A percentile compares a stretch with the other conserved stretches of the same genome.
Conservation (phyloP, 768 basidiomycete species). For the Russula sp. region DNA sequence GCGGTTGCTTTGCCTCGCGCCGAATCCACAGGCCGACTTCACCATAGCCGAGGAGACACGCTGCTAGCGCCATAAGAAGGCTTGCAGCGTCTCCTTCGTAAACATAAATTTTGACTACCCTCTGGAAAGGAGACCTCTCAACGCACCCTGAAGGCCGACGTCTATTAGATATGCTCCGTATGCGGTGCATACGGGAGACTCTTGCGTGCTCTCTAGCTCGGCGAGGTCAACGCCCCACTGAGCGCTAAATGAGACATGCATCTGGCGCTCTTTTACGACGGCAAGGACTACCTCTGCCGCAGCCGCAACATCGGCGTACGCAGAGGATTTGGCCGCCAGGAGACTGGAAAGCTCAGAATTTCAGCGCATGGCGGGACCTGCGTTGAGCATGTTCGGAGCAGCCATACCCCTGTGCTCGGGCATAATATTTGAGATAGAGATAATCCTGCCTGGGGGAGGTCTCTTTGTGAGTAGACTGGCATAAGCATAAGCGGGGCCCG, state of each 20-base stretch:
- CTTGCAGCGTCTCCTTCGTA: conserved; percentile 44
- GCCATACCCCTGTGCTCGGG: conserved; percentile 66
- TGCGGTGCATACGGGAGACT: conserved; percentile 67
- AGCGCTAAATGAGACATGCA: conserved; percentile 65
- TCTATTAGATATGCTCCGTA: conserved; percentile 87
- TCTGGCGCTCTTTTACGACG: conserved; percentile 60
- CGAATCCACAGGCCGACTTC: conserved; percentile 84
- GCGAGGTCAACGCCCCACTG: conserved; percentile 57
- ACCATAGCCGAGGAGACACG: conserved; percentile 87
- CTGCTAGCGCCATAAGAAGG: conserved; percentile 72
- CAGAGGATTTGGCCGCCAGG: conserved; percentile 68
- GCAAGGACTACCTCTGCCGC: conserved; percentile 58
- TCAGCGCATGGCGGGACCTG: not conserved
- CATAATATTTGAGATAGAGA: conserved; percentile 74
- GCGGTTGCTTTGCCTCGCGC: conserved; percentile 39
- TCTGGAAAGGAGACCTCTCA: not conserved
- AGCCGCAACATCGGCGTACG: conserved; percentile 52
- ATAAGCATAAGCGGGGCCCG: not conserved
- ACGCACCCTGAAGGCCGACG: conserved; percentile 56
- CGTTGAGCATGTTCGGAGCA: not conserved
- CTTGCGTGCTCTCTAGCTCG: conserved; percentile 54
- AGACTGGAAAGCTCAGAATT: conserved; percentile 37
- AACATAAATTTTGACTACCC: not conserved
- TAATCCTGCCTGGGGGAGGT: conserved; percentile 61
- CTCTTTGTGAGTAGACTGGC: not conserved